Evolutionary conservation across 1,284 basidiomycete genomes (phyloP), one percentile per base, ranked within the genome.

Genomic region (Waitea zeae): DNA sequence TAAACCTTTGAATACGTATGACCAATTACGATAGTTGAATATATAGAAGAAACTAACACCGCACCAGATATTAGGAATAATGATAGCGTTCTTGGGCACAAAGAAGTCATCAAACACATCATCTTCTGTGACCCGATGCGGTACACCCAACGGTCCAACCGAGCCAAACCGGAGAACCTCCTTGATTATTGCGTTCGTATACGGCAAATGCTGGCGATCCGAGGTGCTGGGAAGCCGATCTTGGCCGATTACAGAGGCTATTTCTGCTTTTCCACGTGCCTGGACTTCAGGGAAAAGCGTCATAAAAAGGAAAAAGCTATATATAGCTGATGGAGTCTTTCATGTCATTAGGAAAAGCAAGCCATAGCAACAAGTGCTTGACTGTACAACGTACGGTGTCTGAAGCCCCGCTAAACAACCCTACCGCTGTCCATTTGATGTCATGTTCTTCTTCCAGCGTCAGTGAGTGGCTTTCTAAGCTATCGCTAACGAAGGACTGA

Each of bases 271-370:
- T 5, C 43, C 30, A 22, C 38, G 39, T 13, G 31, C 30, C 20
- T 45, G 40, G 6, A 43, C 42, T 3, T 39, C 32, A 2, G 49
- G 49, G 31, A 39, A 41, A 2, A 38, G 31, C n/a, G 44, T 38
- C 46, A 51, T 49, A 17, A 41, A 39, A 24, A 51, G 32, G 12
- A 49, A 42, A 28, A 51, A 50, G n/a, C 33, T 17, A 15, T 35
- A 11, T 5, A 29, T 20, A 5, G 34, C 20, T 13, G 22, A 35
- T 14, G 15, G 9, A 7, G 29, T 6, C 29, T 30, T 7, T 7
- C 9, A 17, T 6, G 15, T 11, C 7, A 14, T 12, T 7, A 11
- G 29, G 9, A 7, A 30, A 30, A 14, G 29, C n/a, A n/a, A n/a
- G n/a, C n/a, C n/a, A 17, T 15, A 7, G 15, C 9, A 30, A 30